phyloP scores from a whole-genome alignment of 2,329 filamentous ascomycete species.

The Cercospora sp. region DNA sequence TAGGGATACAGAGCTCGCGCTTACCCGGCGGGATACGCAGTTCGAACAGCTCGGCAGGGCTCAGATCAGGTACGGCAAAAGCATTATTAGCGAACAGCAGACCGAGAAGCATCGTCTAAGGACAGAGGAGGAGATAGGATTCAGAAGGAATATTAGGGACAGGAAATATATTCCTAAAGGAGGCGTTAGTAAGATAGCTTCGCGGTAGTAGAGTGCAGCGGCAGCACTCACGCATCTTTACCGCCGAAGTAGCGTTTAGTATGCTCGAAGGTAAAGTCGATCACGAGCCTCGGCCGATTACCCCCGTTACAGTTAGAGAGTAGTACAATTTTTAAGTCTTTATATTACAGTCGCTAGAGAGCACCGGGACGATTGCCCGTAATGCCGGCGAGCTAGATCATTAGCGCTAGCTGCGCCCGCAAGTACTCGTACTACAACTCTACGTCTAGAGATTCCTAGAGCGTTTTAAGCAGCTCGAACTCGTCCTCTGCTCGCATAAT shows the following conservation, averaged over 20 bases:
- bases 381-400: too few relatives aligned
- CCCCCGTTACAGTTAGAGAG: conserved; percentile 11
- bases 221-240: conserved; percentile 22
- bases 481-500: too few relatives aligned
- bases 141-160: conserved; percentile 20
- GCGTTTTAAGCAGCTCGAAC: too few relatives aligned
- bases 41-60: conserved; percentile 6
- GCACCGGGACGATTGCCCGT: too few relatives aligned
- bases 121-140: neutral
- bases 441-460: too few relatives aligned
- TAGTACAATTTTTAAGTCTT: too few relatives aligned
- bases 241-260: conserved; percentile 25
- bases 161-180: conserved; percentile 21
- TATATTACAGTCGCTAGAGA: too few relatives aligned
- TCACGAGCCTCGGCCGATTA: conserved; percentile 15
- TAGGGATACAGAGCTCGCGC: conserved; percentile 6
- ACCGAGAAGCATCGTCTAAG: conserved; percentile 17
- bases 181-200: neutral
- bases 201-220: neutral
- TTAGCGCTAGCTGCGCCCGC: too few relatives aligned
- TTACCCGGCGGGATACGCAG: conserved; percentile 7
- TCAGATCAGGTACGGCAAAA: conserved; percentile 8
- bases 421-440: too few relatives aligned
- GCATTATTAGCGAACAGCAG: conserved; percentile 21
- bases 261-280: conserved; percentile 24